These are phyloP conservation scores for Porphyra umbilicalis DNA, from an alignment of 31 red algal species.

Conservation along the genomic window DNA sequence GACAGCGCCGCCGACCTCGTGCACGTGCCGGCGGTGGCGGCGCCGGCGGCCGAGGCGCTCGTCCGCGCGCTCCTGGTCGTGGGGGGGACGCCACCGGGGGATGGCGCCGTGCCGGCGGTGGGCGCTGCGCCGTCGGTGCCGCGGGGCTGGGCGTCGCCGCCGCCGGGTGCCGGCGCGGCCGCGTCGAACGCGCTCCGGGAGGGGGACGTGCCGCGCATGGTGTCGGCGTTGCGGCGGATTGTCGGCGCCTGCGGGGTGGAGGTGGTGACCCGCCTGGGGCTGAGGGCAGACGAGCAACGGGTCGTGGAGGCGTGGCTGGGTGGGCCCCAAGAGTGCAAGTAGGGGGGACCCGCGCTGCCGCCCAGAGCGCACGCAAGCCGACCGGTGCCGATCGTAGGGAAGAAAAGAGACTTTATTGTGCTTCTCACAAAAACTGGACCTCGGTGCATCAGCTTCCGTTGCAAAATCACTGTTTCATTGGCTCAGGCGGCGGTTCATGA, in stretches of 20 bases:
- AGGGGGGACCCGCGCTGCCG: no score
- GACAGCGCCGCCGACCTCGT: neutral
- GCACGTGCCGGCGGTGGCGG: neutral
- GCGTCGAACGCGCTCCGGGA: neutral
- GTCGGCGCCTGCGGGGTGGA: neutral
- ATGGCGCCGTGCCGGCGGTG: neutral
- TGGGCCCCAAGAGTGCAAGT: no score
- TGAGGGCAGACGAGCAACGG: neutral
- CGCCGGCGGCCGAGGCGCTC: neutral
- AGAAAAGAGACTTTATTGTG: no score
- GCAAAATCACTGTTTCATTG: no score
- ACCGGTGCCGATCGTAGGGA: no score
- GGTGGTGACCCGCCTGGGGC: neutral
- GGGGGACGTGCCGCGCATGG: neutral
- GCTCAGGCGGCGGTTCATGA: no score
- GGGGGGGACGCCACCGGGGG: neutral
- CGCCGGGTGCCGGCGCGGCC: neutral
- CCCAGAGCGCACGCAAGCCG: no score
- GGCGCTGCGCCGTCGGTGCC: neutral
- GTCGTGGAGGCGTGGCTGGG: neutral
- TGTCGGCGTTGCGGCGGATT: neutral
- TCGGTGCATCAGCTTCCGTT: no score
- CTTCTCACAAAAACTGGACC: no score
- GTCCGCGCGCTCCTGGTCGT: neutral
- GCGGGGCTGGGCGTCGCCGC: no score